Evolutionary conservation across 2,329 filamentous ascomycete genomes (phyloP), one percentile per base, ranked within the genome.

Genomic region (Thelonectria discophora): DNA sequence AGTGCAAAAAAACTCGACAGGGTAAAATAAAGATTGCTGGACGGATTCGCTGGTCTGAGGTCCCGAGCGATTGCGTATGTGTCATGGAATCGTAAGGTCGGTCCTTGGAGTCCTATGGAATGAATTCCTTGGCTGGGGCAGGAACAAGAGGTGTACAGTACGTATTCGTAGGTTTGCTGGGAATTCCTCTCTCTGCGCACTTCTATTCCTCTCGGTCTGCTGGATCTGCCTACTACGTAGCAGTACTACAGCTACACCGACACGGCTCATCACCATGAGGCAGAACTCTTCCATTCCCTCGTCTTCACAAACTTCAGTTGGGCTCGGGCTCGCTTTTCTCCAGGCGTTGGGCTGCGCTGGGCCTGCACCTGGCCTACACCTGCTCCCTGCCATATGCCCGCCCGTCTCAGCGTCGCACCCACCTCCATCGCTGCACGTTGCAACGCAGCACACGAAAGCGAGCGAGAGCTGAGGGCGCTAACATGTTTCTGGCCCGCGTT

Each of bases 391-490:
- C 7, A 4, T 7, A 4, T 24, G 24, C 24, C 24, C 24, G 24
- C 24, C 24, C 24, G 24, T 24, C 24, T 4, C 24, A 24, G 24
- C 24, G 24, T 24, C 24, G 24, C 24, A 24, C 7, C 24, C 24
- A 24, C 24, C 24, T n/a, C n/a, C n/a, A n/a, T 24, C 24, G 24
- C 24, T 24, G 24, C 24, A 24, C 4, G 4, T 7, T 7, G 24
- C 24, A 24, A 24, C 51, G 12, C 27, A 30, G 40, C 21, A 42
- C 24, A n/a, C n/a, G n/a, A n/a, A n/a, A n/a, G n/a, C n/a, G n/a
- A n/a, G n/a, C n/a, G n/a, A n/a, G n/a, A 68, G 66, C 67, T 69
- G 67, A 69, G 65, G 60, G 63, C 66, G 65, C 67, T 69, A 69
- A 53, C 46, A 46, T 61, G 42, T 60, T 64, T 69, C 51, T 58